Evolutionary conservation across 148 eudicot genomes (phyloP).

Genomic region (Drosera capensis): DNA sequence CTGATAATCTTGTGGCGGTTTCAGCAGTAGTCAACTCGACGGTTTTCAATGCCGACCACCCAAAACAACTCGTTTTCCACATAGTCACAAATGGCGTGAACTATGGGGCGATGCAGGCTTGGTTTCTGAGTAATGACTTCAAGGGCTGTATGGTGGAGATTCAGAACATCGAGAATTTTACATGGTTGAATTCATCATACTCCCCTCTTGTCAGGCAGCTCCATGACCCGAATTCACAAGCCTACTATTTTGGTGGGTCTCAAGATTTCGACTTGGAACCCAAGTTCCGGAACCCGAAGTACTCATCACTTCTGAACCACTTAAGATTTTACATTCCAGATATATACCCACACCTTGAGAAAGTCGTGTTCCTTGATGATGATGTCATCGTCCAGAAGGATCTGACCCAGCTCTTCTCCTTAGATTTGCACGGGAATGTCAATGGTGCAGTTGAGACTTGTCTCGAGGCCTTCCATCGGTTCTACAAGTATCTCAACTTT

Average conservation of each 20-base stretch:
- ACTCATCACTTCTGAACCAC: slow-evolving; percentile 10
- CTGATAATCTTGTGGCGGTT: slow-evolving; percentile 17
- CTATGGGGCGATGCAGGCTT: slow-evolving; percentile 19
- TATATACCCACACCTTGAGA: slow-evolving; percentile 9
- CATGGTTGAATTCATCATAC: slow-evolving; percentile 19
- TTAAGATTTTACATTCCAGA: slow-evolving; percentile 10
- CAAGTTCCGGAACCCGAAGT: slow-evolving; percentile 18
- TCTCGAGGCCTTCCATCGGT: slow-evolving; percentile 8
- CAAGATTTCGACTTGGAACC: slow-evolving; percentile 4
- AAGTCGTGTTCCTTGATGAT: slow-evolving; percentile 10
- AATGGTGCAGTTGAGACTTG: slow-evolving; percentile 13
- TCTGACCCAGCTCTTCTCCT: slow-evolving; percentile 8
- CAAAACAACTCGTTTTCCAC: slow-evolving; percentile 18
- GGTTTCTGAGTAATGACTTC: slow-evolving; percentile 16
- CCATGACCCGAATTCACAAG: slow-evolving; percentile 10
- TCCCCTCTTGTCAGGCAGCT: slow-evolving; percentile 13
- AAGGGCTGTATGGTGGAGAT: slow-evolving; percentile 15
- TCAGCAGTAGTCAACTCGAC: slow-evolving; percentile 18
- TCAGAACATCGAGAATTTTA: slow-evolving; percentile 20
- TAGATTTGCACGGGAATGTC: slow-evolving; percentile 10
- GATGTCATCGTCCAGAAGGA: slow-evolving; percentile 11
- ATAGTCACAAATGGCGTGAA: slow-evolving; percentile 17
- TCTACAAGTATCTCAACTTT: slow-evolving; percentile 9
- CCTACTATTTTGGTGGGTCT: slow-evolving; percentile 14
- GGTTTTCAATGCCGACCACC: slow-evolving; percentile 13